A percentile compares a stretch with the other conserved stretches of the same genome.
phyloP scores from a whole-genome alignment of 78 protist species.

The Dictyostelium capitatum region DNA sequence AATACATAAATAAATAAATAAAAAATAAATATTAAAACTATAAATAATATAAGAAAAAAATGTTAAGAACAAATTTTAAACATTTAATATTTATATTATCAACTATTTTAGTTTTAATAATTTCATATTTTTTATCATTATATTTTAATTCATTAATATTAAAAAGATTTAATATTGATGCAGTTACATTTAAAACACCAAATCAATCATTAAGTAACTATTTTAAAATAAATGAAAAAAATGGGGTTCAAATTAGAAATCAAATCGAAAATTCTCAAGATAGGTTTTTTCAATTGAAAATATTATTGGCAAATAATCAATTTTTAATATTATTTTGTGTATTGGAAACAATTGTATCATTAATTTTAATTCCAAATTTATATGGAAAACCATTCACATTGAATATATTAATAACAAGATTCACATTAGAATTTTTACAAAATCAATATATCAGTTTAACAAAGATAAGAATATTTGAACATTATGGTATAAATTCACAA shows the following conservation, averaged over 20 bases:
- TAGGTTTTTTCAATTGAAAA: background rate
- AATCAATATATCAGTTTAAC: slow-evolving; percentile 6
- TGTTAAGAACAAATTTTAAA: slow-evolving; percentile 22
- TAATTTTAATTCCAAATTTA: slow-evolving; percentile 21
- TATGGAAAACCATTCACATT: slow-evolving; percentile 9
- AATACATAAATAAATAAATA: background rate
- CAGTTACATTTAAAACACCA: background rate
- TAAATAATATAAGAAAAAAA: background rate
- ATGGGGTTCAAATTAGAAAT: background rate
- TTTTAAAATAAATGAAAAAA: background rate
- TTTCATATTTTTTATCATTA: background rate
- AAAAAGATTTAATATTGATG: background rate
- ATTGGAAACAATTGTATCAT: background rate
- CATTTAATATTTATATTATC: background rate
- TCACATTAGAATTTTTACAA: slow-evolving; percentile 9
- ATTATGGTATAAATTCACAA: background rate
- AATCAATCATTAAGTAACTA: slow-evolving; percentile 1
- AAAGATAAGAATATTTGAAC: slow-evolving; percentile 8
- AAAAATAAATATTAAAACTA: background rate
- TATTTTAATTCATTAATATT: background rate
- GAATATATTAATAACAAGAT: background rate
- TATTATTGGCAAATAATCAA: background rate
- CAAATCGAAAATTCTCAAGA: background rate
- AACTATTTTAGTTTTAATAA: background rate
- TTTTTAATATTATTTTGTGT: background rate